Conservation (phyloP, 129 eudicot species). For the Oenanthe sinensis region DNA sequence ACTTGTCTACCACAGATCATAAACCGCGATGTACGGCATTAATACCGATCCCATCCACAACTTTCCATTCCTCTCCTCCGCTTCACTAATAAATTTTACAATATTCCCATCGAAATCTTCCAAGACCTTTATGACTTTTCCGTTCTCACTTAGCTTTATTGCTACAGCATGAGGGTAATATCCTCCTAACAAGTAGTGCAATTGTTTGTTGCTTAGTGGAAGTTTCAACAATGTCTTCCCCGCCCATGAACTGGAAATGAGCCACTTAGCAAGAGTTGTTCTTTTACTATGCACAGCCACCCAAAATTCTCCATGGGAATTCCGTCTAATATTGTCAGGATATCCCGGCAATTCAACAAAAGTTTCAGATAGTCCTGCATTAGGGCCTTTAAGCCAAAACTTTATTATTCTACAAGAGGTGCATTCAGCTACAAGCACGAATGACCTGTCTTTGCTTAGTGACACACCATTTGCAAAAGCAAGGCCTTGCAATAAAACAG, state of each 20-base stretch:
- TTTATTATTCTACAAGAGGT: constrained; percentile 41
- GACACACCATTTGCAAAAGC: constrained; percentile 83
- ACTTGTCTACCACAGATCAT: constrained; percentile 15
- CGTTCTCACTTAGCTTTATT: constrained; percentile 35
- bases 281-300: constrained; percentile 48
- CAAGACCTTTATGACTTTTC: constrained; percentile 30
- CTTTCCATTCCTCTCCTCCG: constrained; percentile 45
- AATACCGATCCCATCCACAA: constrained; percentile 54
- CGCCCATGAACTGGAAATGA: constrained; percentile 23
- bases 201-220: constrained; percentile 21
- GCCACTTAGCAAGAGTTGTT: constrained; percentile 24
- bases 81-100: constrained; percentile 45
- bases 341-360: constrained; percentile 47
- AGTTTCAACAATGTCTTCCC: constrained; percentile 22
- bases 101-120: constrained; percentile 41
- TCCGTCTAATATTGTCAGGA: constrained; percentile 58
- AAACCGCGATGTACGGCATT: constrained; percentile 36
- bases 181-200: constrained; percentile 32
- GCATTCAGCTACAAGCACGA: constrained; percentile 61
- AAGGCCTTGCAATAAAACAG: constrained; percentile 40
- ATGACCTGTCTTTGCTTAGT: constrained; percentile 57
- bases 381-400: constrained; percentile 61
- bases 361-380: constrained; percentile 41
- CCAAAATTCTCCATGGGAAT: constrained; percentile 60
- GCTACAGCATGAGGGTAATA: constrained; percentile 38